A percentile compares a stretch with the other conserved stretches of the same genome.
These are phyloP conservation scores for Olyra latifolia DNA, from an alignment of 176 grass and related monocot species.

Conservation along the genomic window DNA sequence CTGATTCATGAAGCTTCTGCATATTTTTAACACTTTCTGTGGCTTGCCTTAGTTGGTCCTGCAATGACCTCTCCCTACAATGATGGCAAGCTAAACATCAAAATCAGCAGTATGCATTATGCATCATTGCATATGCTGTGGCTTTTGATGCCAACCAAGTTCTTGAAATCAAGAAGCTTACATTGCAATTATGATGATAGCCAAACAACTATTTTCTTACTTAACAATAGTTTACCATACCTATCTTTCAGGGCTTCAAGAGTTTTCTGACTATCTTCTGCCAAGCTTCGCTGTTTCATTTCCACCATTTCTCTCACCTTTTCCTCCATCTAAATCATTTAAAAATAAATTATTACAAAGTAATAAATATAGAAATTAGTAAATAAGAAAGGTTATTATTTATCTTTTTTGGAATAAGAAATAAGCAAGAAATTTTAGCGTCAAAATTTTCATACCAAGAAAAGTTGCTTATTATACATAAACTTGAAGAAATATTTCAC, in stretches of 20 bases:
- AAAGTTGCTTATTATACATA: neutral
- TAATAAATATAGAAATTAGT: neutral
- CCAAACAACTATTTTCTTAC: neutral
- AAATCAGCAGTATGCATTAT: conserved; percentile 15
- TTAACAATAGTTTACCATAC: conserved; percentile 44
- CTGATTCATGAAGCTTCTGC: conserved; percentile 97
- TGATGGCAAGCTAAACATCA: conserved; percentile 27
- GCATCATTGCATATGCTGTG: neutral
- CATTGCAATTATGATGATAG: neutral
- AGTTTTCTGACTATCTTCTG: conserved; percentile 99
- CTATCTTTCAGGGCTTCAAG: conserved; percentile 96
- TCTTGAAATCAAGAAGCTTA: neutral
- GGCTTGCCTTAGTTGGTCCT: conserved; percentile 95
- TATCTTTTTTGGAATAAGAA: neutral
- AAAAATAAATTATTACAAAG: conserved; percentile 20
- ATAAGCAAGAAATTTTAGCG: neutral
- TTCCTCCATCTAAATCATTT: conserved; percentile 87
- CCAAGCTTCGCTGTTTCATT: conserved; percentile 98
- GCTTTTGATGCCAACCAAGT: neutral
- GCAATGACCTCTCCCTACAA: conserved; percentile 79
- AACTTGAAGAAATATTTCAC: conserved; percentile 3
- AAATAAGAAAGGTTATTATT: neutral
- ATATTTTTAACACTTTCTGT: conserved; percentile 98
- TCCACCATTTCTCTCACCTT: conserved; percentile 99
- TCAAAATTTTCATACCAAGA: neutral